Base-by-base conservation (phyloP, 768 basidiomycete genomes). In the Lentinula lateritia region DNA sequence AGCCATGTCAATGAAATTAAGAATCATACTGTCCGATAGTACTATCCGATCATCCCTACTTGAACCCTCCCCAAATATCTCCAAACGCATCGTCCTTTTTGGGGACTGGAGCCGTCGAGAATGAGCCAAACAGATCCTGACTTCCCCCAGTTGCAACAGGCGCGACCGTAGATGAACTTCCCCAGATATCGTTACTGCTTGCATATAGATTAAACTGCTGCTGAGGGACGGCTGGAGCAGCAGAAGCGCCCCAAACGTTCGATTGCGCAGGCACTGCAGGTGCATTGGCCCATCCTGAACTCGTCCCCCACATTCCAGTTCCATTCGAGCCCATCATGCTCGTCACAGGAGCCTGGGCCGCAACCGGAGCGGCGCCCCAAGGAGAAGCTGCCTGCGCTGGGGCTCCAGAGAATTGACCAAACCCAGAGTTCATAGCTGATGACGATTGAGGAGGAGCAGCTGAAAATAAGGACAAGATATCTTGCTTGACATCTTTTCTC, bases 391-490 rank as follows among this genome's bases (percentile, higher is more conserved):
- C 61, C 32, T 64, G 68, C 9, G 65, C 59, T 35, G 71, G 59
- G 9, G 69, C 50, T 39, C 72, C 63, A 28, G 66, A 62, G 62
- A 78, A 78, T 53, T 79, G 76, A 2, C 74, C 78, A 63, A 75
- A 78, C 16, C 71, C 69, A 32, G 67, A 54, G 41, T n/a, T 36
- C 48, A 41, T 32, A 5, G 66, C 61, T 50, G 73, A 57, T 56
- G 74, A 65, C 36, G 75, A 68, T 2, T 78, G 66, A 0, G 78
- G 69, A 0, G 79, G 67, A 0, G 81, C 70, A 0, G 81, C 67
- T 15, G 89, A 84, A 72, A 92, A 94, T 45, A 95, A 80, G 0
- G 91, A 91, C 16, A 95, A 77, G 64, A 95, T 95, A 65, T 95
- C 90, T 59, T 91, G 82, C 66, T 93, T 95, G 50, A 87, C 81